These are phyloP conservation scores for Nakazawaea peltata DNA, from an alignment of 805 yeast genomes.

Conservation along the genomic window DNA sequence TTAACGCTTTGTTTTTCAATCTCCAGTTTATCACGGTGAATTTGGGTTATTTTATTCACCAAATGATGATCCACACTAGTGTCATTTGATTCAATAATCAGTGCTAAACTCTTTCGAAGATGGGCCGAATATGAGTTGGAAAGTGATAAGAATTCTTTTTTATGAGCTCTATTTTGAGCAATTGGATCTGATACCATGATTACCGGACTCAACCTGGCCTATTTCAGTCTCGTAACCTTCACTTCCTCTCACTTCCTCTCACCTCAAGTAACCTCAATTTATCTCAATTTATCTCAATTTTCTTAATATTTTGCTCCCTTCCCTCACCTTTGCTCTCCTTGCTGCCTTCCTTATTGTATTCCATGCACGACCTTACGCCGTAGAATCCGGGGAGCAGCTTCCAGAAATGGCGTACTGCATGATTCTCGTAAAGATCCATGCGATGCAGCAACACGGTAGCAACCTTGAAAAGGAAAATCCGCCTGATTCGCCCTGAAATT, in stretches of 20 bases:
- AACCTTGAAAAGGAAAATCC: no score
- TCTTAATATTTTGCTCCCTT: neutral
- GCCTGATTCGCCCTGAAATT: no score
- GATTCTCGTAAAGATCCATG: no score
- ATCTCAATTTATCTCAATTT: neutral
- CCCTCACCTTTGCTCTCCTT: neutral
- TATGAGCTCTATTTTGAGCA: neutral
- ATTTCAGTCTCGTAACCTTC: no score
- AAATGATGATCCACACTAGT: constrained; percentile 8
- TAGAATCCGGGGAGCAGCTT: no score
- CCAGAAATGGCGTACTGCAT: no score
- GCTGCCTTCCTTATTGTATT: no score
- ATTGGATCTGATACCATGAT: no score
- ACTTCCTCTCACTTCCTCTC: neutral
- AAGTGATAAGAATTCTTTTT: constrained; percentile 4
- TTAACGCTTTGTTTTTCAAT: constrained; percentile 16
- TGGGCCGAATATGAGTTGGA: constrained; percentile 6
- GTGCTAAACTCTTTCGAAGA: constrained; percentile 5
- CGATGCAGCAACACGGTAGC: no score
- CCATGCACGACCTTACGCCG: no score
- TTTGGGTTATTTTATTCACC: constrained; percentile 17
- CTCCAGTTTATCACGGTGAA: constrained; percentile 21
- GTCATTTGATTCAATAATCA: constrained; percentile 2
- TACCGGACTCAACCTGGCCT: no score
- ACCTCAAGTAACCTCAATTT: no score